Base-by-base conservation (phyloP, 2,329 filamentous ascomycete species). In the Paracamarosporium sp. region DNA sequence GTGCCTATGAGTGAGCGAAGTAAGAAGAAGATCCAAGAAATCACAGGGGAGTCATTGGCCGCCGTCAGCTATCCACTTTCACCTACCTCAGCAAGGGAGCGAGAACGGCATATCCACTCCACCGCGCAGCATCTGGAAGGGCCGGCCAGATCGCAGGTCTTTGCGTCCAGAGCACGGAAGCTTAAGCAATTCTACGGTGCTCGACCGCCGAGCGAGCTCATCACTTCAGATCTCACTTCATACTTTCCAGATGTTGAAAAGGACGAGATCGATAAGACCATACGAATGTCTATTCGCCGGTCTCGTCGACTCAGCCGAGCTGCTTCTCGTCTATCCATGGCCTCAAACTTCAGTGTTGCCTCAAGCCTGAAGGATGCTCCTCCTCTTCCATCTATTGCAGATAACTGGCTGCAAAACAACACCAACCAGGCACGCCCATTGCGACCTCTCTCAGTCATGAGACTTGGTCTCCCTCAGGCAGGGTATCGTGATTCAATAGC, bases 191-290 rank as follows among this genome's bases (percentile, higher is more conserved):
- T 98, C 78, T 95, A 96, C 69, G 94, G 94, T 31, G 88, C 95
- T 63, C 86, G 95, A 67, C 95, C 95, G 17, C 95, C 95, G 1
- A 98, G 94, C 79, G 95, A 99, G 80, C 86, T 99, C 74, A 99
- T 99, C 72, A 94, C 94, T 25, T 96, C 95, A 22, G 95, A 99
- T 73, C 82, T 99, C 58, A 95, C 92, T 1, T 96, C 93, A 0
- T 99, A 98, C 81, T 99, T 99, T 83, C 95, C 95, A 0, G 93
- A 96, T 70, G 94, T 98, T 69, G 88, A 93, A 48, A 89, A 92
- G 55, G 93, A 97, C 73, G 92, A 96, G 67, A 97, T 99, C 73
- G 95, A 98, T 76, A 90, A 93, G 67, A 98, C 95, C 0, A 93
- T 97, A 61, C 90, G 95, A 47, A 86, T 97, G 78, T 97, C 94